phyloP scores from a whole-genome alignment of 1,284 basidiomycete genomes.

The Cryptococcus hybrid region DNA sequence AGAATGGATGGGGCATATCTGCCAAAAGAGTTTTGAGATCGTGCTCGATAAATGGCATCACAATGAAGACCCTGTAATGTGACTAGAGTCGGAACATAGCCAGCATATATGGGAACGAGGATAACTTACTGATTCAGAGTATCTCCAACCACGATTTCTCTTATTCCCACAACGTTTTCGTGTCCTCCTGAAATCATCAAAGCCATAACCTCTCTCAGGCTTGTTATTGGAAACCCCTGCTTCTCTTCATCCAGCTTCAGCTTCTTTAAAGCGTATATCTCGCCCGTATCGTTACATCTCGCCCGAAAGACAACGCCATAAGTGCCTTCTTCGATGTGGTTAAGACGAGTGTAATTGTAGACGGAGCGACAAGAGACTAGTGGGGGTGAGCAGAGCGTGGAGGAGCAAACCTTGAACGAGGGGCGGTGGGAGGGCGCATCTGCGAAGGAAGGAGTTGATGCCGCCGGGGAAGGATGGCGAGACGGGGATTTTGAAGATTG shows the following conservation, averaged over 20 bases:
- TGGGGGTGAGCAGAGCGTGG: conserved; percentile 70
- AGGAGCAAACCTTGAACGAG: conserved; percentile 58
- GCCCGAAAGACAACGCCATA: conserved; percentile 98
- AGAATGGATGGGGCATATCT: conserved; percentile 89
- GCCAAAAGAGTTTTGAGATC: conserved; percentile 94
- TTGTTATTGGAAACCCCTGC: conserved; percentile 97
- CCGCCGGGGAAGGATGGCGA: conserved; percentile 4
- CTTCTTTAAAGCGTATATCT: conserved; percentile 96
- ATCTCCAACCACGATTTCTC: conserved; percentile 98
- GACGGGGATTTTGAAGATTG: conserved; percentile 4
- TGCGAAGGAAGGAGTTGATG: conserved; percentile 2
- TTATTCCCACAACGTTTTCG: conserved; percentile 90
- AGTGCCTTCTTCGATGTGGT: conserved; percentile 98
- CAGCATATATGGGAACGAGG: neutral
- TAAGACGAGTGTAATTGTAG: conserved; percentile 87
- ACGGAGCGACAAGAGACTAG: conserved; percentile 83
- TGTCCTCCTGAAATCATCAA: conserved; percentile 82
- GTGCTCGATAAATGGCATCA: conserved; percentile 99
- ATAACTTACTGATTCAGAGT: conserved; percentile 91
- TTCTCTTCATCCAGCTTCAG: conserved; percentile 98
- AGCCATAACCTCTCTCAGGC: conserved; percentile 89
- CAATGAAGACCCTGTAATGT: conserved; percentile 83
- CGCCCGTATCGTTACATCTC: conserved; percentile 85
- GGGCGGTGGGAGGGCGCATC: conserved; percentile 3
- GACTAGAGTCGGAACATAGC: neutral